Base-by-base conservation (phyloP, 306 rosid species). In the Hippophae tibetana region DNA sequence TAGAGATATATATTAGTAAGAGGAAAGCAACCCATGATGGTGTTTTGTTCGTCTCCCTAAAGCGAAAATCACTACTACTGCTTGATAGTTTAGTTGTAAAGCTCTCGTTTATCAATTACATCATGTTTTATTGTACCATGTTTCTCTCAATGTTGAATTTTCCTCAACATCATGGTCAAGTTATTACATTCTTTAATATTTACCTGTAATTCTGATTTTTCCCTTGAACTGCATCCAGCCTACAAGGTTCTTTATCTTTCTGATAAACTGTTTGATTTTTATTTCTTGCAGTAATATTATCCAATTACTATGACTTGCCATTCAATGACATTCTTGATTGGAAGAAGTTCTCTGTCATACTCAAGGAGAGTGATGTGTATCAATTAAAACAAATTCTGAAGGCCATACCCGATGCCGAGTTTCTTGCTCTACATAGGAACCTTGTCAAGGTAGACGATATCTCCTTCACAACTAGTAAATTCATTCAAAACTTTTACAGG, bases 261-360 rank as follows among this genome's bases (percentile, higher is more conserved):
- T 70, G 50, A 64, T 67, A 52, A 69, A 47, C 52, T 76, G 45
- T 44, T 74, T 49, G 45, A 31, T 31, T 72, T 72, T 62, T 56
- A 45, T 60, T 56, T 76, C 51, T 69, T 83, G 86, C 86, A 92
- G 96, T 92, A 60, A 88, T 92, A 83, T 75, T 92, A 61, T 92
- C 95, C 56, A 75, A 92, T 78, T 88, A 85, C 72, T 92, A 92
- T 61, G 95, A 92, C 77, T 88, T 92, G 42, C 99, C 99, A 52
- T 92, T 92, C 82, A 92, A 88, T 64, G 96, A 92, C 58, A 84
- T 92, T 73, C 85, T 92, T 46, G 88, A 92, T 69, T 92, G 99
- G 99, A 81, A 62, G 43, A 88, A 85, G 62, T 92, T 92, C 70
- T 60, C 90, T 9, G 90, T 92, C 44, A 42, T 92, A 74, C 82